Evolutionary conservation across 2,329 filamentous ascomycete genomes (phyloP).

Genomic region (Pseudogymnoascus sp.): DNA sequence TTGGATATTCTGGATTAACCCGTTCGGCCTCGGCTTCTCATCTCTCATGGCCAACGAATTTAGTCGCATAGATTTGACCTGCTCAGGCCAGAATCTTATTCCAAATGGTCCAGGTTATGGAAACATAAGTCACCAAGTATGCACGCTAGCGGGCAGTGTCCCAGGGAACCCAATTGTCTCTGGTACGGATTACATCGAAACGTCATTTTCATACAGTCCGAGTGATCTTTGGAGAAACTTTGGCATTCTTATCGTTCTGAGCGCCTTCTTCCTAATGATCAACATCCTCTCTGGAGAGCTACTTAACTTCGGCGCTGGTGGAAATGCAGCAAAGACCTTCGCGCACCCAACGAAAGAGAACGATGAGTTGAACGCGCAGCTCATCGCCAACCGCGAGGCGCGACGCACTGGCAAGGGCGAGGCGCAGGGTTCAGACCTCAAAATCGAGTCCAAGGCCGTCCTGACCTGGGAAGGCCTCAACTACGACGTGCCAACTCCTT

Average conservation of each 20-base stretch:
- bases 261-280: slow-evolving; percentile 49
- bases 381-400: not conserved
- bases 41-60: slow-evolving; percentile 66
- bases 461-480: slow-evolving; percentile 68
- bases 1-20: slow-evolving; percentile 60
- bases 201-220: slow-evolving; percentile 46
- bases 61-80: slow-evolving; percentile 47
- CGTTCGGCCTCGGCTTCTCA: slow-evolving; percentile 64
- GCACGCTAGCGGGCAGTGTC: slow-evolving; percentile 49
- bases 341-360: slow-evolving; percentile 62
- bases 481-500: slow-evolving; percentile 59
- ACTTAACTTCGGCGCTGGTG: slow-evolving; percentile 62
- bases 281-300: slow-evolving; percentile 52
- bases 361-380: slow-evolving; percentile 40
- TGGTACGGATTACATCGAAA: slow-evolving; percentile 50
- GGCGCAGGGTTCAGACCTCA: slow-evolving; percentile 18
- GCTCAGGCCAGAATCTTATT: slow-evolving; percentile 43
- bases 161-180: slow-evolving; percentile 41
- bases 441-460: slow-evolving; percentile 55
- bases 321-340: slow-evolving; percentile 74
- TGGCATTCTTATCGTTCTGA: slow-evolving; percentile 56
- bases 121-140: slow-evolving; percentile 40
- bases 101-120: slow-evolving; percentile 40
- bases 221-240: slow-evolving; percentile 53
- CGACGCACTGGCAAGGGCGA: slow-evolving; percentile 14